Conservation (phyloP, 176 grass and related monocot genomes). For the Pontederia crassipes region DNA sequence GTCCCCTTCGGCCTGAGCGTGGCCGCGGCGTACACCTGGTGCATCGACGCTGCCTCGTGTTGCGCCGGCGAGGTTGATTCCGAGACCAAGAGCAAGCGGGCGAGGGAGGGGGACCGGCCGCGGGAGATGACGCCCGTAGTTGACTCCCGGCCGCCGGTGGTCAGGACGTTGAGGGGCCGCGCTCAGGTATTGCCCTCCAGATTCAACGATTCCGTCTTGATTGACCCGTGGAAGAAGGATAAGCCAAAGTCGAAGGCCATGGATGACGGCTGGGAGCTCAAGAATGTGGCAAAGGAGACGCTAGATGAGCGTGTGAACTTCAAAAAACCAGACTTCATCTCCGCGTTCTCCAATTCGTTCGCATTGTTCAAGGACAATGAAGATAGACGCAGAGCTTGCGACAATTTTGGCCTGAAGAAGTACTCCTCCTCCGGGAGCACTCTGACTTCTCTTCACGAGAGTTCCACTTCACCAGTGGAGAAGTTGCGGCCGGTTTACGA, state of each 20-base stretch:
- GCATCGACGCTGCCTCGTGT: neutral
- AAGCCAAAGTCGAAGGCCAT: conserved; percentile 27
- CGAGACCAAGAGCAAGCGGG: neutral
- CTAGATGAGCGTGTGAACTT: conserved; percentile 13
- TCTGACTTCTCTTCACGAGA: conserved; percentile 28
- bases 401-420: conserved; percentile 46
- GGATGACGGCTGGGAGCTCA: conserved; percentile 25
- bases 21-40: conserved; percentile 5
- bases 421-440: conserved; percentile 40
- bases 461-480: neutral
- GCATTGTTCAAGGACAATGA: conserved; percentile 31
- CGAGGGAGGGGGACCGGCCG: neutral
- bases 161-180: conserved; percentile 69
- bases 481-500: conserved; percentile 1
- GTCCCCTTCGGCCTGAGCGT: conserved; percentile 43
- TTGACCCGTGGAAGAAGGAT: conserved; percentile 87
- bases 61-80: conserved; percentile 5
- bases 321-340: conserved; percentile 25
- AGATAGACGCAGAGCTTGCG: conserved; percentile 31
- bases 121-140: conserved; percentile 9
- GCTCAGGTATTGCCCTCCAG: conserved; percentile 62
- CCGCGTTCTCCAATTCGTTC: conserved; percentile 24
- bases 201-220: conserved; percentile 86
- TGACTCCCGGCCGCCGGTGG: conserved; percentile 42
- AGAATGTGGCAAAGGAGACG: conserved; percentile 16